Conservation (phyloP, 495 filamentous ascomycete species). For the Lasiosphaeriaceae sp. region DNA sequence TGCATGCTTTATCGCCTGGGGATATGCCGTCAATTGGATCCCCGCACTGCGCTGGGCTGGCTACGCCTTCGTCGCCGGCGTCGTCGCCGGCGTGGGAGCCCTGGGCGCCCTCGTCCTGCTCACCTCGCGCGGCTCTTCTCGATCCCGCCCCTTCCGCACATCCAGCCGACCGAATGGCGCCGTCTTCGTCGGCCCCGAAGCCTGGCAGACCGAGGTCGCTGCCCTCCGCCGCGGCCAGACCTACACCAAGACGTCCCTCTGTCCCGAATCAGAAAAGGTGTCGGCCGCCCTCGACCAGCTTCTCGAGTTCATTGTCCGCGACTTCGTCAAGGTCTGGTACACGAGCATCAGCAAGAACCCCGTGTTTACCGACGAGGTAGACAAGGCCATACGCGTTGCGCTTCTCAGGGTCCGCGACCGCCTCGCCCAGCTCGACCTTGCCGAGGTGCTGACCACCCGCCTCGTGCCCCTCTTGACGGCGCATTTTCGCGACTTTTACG, state of each 20-base stretch:
- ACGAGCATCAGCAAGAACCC: constrained; percentile 75
- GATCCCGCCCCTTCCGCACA: constrained; percentile 32
- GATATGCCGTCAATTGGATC: constrained; percentile 72
- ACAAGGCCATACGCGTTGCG: constrained; percentile 72
- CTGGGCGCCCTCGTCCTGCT: constrained; percentile 56
- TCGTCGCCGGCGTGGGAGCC: constrained; percentile 48
- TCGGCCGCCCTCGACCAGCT: constrained; percentile 79
- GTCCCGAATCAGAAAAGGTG: constrained; percentile 71
- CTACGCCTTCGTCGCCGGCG: constrained; percentile 71
- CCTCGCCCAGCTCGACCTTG: constrained; percentile 67
- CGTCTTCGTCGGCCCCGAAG: constrained; percentile 57
- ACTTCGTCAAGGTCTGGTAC: constrained; percentile 91
- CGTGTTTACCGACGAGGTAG: constrained; percentile 78
- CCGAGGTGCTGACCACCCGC: constrained; percentile 73
- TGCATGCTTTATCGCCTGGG: constrained; percentile 79
- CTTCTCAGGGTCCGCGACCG: constrained; percentile 65
- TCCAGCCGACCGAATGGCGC: constrained; percentile 43
- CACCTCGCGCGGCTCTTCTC: constrained; percentile 52
- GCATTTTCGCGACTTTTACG: constrained; percentile 85
- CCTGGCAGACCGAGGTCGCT: constrained; percentile 66
- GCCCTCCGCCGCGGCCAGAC: constrained; percentile 52
- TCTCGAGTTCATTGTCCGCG: constrained; percentile 69
- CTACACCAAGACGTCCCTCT: constrained; percentile 58
- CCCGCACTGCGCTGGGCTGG: constrained; percentile 75
- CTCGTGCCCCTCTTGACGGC: constrained; percentile 87